Evolutionary conservation across 495 filamentous ascomycete species (phyloP), one percentile per base, ranked within the genome.

Genomic region (Stereocaulon alpinum): DNA sequence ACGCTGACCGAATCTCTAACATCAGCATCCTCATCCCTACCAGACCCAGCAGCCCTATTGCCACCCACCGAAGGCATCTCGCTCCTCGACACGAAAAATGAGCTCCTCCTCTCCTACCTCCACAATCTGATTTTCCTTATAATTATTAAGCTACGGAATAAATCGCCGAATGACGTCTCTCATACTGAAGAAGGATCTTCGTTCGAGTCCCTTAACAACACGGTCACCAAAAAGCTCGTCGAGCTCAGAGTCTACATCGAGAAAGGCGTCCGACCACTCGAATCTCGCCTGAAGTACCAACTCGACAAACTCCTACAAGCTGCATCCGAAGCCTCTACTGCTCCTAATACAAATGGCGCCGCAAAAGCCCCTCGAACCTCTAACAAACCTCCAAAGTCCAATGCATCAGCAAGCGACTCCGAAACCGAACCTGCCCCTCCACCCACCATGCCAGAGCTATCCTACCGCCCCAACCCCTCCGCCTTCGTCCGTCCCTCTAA

Each of bases 121-220:
- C 94, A 97, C 65, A 91, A 96, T 65, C 81, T 96, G 5, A 88
- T 92, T 34, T 95, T 96, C 64, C 74, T 97, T 51, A 86, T 94
- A 41, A 73, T 96, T 3, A 71, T 91, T 45, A 93, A 95, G 70
- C 69, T 96, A 18, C 81, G 88, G 18, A 80, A 83, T 65, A 68
- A 77, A 30, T 53, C 60, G 27, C 64, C 64, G 54, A 72, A 68
- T 18, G 64, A 67, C 0, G 44, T 43, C 2, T 54, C 69, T 0
- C 66, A 75, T 0, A 61, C 68, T n/a, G 62, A 68, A 0, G 64
- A 72, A 2, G 66, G 69, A 4, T 45, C 58, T 17, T 58, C 66
- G 3, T 30, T 59, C 6, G 62, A 69, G 14, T 3, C 50, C 4
- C 48, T 51, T 4, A 34, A 77, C 40, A 77, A 83, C 20, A 76